phyloP scores from a whole-genome alignment of 2,329 filamentous ascomycete species.

The Colletotrichum zoysiae region DNA sequence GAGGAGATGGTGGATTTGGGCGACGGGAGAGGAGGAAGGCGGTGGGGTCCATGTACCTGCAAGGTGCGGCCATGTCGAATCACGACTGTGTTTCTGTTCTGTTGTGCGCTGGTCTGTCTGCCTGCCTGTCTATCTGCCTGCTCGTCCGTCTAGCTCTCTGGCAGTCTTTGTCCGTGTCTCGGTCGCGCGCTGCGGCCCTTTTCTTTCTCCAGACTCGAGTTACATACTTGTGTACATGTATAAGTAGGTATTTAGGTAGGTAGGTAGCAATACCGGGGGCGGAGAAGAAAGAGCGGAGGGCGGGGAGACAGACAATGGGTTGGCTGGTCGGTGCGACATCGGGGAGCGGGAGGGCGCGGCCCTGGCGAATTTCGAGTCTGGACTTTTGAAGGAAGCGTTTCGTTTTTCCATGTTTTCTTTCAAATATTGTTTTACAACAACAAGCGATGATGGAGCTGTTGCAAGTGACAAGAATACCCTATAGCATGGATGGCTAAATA shows the following conservation, averaged over 20 bases:
- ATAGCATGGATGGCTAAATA: background rate
- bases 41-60: conserved; percentile 27
- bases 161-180: background rate
- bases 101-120: background rate
- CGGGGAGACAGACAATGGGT: conserved; percentile 1
- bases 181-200: background rate
- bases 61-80: conserved; percentile 32
- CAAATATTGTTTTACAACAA: background rate
- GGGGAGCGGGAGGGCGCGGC: background rate
- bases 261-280: no score
- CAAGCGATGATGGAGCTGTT: background rate
- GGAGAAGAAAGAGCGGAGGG: conserved; percentile 17
- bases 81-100: conserved; percentile 26
- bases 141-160: background rate
- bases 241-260: no score
- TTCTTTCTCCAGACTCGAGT: conserved; percentile 9
- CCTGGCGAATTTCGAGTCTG: conserved; percentile 5
- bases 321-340: conserved; percentile 18
- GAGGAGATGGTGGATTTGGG: background rate
- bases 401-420: background rate
- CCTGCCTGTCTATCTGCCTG: background rate
- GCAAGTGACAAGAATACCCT: background rate
- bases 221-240: no score
- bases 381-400: background rate
- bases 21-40: conserved; percentile 1